Percentiles rank a stretch among this genome's conserved stretches.
Conservation (phyloP, 768 basidiomycete species). For the Trametes punicea region DNA sequence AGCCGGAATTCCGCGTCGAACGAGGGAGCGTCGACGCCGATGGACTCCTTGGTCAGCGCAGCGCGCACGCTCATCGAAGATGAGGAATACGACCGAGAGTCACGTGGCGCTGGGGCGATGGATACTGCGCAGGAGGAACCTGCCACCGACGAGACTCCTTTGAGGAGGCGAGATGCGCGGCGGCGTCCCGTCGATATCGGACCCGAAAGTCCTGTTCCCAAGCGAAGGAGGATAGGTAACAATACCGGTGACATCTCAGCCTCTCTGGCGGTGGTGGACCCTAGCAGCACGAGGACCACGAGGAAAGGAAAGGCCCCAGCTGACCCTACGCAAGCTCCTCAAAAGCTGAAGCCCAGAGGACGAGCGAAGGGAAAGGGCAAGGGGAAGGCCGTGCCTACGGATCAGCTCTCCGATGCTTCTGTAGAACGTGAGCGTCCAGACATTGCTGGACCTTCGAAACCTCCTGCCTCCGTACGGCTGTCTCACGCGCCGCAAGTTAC, state of each 20-base stretch:
- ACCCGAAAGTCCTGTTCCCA: constrained; percentile 36
- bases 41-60: constrained; percentile 60
- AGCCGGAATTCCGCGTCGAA: constrained; percentile 19
- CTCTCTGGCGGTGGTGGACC: background rate
- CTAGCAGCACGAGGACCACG: background rate
- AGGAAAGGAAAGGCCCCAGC: constrained; percentile 1
- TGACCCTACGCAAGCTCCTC: background rate
- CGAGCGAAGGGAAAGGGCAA: constrained; percentile 14
- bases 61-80: constrained; percentile 55
- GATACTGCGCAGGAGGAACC: constrained; percentile 24
- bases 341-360: background rate
- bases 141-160: constrained; percentile 28
- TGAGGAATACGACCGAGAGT: constrained; percentile 28
- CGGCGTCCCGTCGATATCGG: constrained; percentile 30
- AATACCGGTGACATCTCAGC: background rate
- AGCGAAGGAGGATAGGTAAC: constrained; percentile 33
- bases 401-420: background rate
- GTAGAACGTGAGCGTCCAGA: too few species aligned
- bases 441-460: background rate
- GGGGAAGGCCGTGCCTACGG: background rate
- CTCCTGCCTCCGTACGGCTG: background rate
- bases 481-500: constrained; percentile 21
- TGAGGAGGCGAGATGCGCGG: constrained; percentile 19
- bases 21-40: constrained; percentile 33
- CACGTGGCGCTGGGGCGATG: constrained; percentile 23